These are phyloP conservation scores for Tolypocladium paradoxum DNA, from an alignment of 2,329 filamentous ascomycete species.

Conservation along the genomic window DNA sequence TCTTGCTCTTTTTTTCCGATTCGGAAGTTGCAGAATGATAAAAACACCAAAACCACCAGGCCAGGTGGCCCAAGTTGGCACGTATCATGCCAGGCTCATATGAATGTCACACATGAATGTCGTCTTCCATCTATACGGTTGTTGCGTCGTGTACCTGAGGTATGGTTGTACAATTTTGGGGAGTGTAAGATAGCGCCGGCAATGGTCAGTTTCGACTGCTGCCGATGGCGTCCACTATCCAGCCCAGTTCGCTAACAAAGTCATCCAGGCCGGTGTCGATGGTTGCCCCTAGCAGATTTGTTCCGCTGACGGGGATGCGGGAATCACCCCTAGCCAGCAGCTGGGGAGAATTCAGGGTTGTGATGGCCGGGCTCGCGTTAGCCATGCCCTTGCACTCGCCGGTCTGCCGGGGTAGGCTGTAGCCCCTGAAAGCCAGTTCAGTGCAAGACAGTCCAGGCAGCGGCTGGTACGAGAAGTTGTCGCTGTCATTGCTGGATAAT, in stretches of 20 bases:
- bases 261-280: slow-evolving; percentile 28
- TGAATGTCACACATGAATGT: neutral
- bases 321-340: slow-evolving; percentile 13
- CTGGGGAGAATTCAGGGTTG: slow-evolving; percentile 12
- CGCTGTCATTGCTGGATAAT: slow-evolving; percentile 24
- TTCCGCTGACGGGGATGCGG: slow-evolving; percentile 8
- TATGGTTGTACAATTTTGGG: neutral
- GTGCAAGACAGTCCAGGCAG: slow-evolving; percentile 5
- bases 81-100: neutral
- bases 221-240: slow-evolving; percentile 39
- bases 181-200: neutral
- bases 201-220: slow-evolving; percentile 14
- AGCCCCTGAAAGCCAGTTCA: slow-evolving; percentile 21
- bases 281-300: slow-evolving; percentile 21
- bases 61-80: neutral
- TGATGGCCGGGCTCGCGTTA: neutral
- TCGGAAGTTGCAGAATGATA: neutral
- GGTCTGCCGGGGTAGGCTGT: slow-evolving; percentile 32
- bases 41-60: neutral
- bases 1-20: neutral
- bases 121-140: neutral
- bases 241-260: slow-evolving; percentile 35
- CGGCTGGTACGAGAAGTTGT: slow-evolving; percentile 18
- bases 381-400: slow-evolving; percentile 10
- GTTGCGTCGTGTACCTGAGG: neutral